Evolutionary conservation across 1,284 basidiomycete genomes (phyloP), one percentile per base, ranked within the genome.

Genomic region (Lignosus rhinocerotis): DNA sequence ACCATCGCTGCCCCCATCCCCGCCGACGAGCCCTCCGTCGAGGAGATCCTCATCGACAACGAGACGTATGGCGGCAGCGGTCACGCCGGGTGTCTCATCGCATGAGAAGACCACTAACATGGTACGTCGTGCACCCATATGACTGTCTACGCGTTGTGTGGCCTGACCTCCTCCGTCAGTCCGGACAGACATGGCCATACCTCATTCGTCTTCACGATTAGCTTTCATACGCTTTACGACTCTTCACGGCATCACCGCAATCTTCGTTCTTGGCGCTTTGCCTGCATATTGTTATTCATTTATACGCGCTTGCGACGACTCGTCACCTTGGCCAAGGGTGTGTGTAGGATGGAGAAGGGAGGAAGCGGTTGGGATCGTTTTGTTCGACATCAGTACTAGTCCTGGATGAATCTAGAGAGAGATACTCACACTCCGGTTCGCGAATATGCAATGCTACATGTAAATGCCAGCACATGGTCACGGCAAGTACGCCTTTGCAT

Each of bases 41-140:
- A 61, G 57, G 57, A 59, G 43, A 52, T 64, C 48, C 62, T 57
- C 55, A 33, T 64, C 43, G 53, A 59, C 51, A 19, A 42, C 30
- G 62, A 64, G 38, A n/a, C n/a, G 16, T 30, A 31, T 30, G 53
- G 59, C 39, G 25, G 9, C 44, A 36, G 48, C n/a, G 53, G 32
- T 41, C 57, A 59, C 34, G 42, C 42, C 38, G n/a, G 49, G 19
- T 64, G 62, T 47, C 32, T 58, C 49, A 61, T 64, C 46, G 57
- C 59, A 32, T 64, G 39, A 64, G 32, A 38, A 36, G 31, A 46
- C 39, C 21, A 42, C 51, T 49, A 50, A 52, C 44, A 36, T 36
- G 45, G 57, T 59, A 49, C 25, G 57, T 54, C 38, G 6, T 50
- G 7, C 14, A 14, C 36, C 17, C 30, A 39, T 45, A 17, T 31